These are phyloP conservation scores for Ustulina deusta DNA, from an alignment of 2,329 filamentous ascomycete species.

Conservation along the genomic window DNA sequence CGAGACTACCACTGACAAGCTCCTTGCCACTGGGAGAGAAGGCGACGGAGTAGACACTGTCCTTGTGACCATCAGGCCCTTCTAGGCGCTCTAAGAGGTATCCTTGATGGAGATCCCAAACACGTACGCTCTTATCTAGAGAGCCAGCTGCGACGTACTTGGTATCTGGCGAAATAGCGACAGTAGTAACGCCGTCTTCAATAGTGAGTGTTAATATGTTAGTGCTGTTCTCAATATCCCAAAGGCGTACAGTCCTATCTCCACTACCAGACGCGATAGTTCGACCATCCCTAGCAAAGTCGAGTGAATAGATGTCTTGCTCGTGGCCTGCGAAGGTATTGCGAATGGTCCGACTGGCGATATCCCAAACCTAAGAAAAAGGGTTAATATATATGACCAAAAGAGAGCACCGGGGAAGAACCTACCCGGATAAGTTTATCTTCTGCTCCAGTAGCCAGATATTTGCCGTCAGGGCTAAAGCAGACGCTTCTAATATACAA, in stretches of 20 bases:
- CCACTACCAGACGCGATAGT: constrained; percentile 96
- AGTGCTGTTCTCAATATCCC: constrained; percentile 89
- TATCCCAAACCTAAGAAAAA: constrained; percentile 86
- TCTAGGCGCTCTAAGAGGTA: constrained; percentile 92
- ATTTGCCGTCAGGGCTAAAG: constrained; percentile 96
- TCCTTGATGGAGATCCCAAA: constrained; percentile 92
- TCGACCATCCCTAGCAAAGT: constrained; percentile 92
- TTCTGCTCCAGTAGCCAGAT: constrained; percentile 94
- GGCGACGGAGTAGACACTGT: constrained; percentile 95
- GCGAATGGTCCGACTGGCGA: constrained; percentile 82
- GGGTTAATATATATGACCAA: constrained; percentile 30
- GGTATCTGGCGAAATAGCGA: constrained; percentile 95
- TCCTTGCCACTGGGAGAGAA: constrained; percentile 95
- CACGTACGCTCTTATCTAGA: constrained; percentile 95
- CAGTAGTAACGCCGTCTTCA: constrained; percentile 96
- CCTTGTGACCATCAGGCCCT: constrained; percentile 93
- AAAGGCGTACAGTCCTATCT: constrained; percentile 92
- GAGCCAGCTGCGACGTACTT: constrained; percentile 95
- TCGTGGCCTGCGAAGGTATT: constrained; percentile 97
- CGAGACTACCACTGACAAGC: constrained; percentile 92
- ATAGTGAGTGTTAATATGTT: constrained; percentile 89
- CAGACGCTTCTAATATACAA: constrained; percentile 98
- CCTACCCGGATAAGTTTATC: constrained; percentile 95
- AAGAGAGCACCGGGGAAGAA: constrained; percentile 34
- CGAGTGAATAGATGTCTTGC: constrained; percentile 97